Conservation (phyloP, 345 rosid genomes). For the Citrus sp. region DNA sequence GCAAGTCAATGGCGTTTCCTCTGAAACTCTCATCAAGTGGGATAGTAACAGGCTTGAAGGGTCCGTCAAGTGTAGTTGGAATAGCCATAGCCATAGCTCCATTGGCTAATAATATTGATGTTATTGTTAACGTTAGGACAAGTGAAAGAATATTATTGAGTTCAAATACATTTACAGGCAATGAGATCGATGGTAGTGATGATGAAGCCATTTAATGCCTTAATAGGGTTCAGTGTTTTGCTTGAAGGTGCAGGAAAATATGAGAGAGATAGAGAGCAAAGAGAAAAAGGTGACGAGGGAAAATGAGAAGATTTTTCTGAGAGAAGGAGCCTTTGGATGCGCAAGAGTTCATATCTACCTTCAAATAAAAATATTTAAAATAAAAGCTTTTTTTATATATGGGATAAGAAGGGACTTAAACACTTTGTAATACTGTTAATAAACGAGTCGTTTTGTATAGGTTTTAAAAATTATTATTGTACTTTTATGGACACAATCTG, state of each 20-base stretch:
- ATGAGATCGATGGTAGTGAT: background rate
- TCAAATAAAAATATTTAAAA: background rate
- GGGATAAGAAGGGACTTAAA: too few relatives aligned
- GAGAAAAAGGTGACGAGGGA: background rate
- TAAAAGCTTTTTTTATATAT: too few relatives aligned
- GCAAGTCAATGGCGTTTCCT: conserved; percentile 70
- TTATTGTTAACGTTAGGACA: background rate
- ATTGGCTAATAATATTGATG: conserved; percentile 1
- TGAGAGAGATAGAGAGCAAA: background rate
- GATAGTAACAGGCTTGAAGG: conserved; percentile 65
- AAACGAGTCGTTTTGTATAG: too few relatives aligned
- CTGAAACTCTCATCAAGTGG: conserved; percentile 59
- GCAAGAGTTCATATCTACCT: background rate
- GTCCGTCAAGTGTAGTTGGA: conserved; percentile 69
- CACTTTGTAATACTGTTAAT: too few relatives aligned
- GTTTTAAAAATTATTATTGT: too few relatives aligned
- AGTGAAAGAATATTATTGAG: background rate
- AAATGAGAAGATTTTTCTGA: background rate
- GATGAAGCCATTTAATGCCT: background rate
- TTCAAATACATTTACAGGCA: too few relatives aligned
- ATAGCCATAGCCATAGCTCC: background rate
- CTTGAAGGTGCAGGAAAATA: background rate
- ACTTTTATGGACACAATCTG: too few relatives aligned
- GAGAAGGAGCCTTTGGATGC: background rate
- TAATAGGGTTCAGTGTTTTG: background rate